A percentile compares a stretch with the other conserved stretches of the same genome.
phyloP scores from a whole-genome alignment of 2,329 filamentous ascomycete species.

The Pyrenochaeta sp. region DNA sequence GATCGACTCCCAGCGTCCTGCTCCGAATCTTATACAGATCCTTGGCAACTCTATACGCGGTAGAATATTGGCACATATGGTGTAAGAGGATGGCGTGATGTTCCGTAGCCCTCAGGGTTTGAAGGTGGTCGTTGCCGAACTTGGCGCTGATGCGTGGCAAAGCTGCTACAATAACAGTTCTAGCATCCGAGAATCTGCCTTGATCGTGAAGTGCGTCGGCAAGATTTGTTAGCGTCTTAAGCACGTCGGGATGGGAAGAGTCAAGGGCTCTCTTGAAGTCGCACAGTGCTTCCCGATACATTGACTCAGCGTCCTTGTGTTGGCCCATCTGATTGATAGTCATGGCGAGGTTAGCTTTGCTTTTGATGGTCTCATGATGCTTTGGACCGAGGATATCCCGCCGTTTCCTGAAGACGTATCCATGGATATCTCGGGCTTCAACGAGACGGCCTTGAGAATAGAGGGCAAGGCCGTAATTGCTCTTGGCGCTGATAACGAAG shows the following conservation, averaged over 20 bases:
- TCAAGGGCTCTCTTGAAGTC: neutral
- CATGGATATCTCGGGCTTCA: slow-evolving; percentile 9
- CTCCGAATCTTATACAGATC: too few species aligned
- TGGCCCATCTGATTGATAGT: neutral
- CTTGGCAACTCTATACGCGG: neutral
- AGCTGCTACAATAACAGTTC: neutral
- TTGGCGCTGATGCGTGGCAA: neutral
- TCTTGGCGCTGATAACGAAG: slow-evolving; percentile 1
- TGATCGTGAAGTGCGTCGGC: neutral
- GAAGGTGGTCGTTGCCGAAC: neutral
- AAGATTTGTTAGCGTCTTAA: neutral
- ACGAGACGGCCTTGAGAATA: slow-evolving; percentile 1
- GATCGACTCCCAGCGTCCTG: too few species aligned
- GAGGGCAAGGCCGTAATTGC: slow-evolving; percentile 37
- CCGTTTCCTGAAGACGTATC: neutral
- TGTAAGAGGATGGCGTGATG: neutral
- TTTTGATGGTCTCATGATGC: slow-evolving; percentile 11
- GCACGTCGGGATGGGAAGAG: neutral
- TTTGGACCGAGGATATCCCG: neutral
- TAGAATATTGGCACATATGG: neutral
- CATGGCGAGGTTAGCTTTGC: slow-evolving; percentile 4
- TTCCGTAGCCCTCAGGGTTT: neutral
- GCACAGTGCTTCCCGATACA: neutral
- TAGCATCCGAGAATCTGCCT: neutral
- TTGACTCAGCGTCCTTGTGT: neutral